Evolutionary conservation across 208 protist genomes (phyloP), one percentile per base, ranked within the genome.

Genomic region (Acanthamoeba lenticulata): DNA sequence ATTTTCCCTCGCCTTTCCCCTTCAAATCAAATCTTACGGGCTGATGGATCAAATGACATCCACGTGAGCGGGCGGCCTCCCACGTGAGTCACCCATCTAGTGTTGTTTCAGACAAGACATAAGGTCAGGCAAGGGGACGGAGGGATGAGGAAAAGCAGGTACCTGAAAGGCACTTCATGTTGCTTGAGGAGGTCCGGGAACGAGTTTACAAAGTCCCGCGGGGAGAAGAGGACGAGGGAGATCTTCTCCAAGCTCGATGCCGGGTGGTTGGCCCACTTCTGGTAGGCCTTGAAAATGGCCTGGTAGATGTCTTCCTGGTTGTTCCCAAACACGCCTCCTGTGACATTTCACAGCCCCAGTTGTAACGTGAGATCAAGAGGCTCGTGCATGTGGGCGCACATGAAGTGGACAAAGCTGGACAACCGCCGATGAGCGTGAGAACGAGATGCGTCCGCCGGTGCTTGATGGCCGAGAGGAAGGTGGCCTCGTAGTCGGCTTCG

Each of bases 251-350:
- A 24, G n/a, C 3, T 17, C 9, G 89, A 93, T 24, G 62, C 65
- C 5, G 89, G 89, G 44, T 93, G 89, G 89, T 81, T 93, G 89
- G 89, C 89, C 62, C 65, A 93, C 89, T 93, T 93, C 62, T 60
- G 29, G 45, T 93, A 62, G 11, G 89, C 83, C 62, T 93, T 93
- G 19, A 93, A 7, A 62, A 93, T 93, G 19, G 89, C 67, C 1
- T 57, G 29, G 45, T 93, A 81, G 62, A 93, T 93, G 24, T 29
- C 42, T 62, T 93, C 29, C 45, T 74, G 44, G 38, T 34, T 74
- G 89, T 93, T 93, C 5, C 89, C 89, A 57, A 93, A 93, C 45
- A 93, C 89, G 44, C 89, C 89, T 21, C 74, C 74, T 85, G 27
- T 52, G 15, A 15, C 15, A 15, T 15, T 19, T n/a, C n/a, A n/a